These are phyloP conservation scores for Sistotremastrum niveocremeum DNA, from an alignment of 768 basidiomycete genomes.

Conservation along the genomic window DNA sequence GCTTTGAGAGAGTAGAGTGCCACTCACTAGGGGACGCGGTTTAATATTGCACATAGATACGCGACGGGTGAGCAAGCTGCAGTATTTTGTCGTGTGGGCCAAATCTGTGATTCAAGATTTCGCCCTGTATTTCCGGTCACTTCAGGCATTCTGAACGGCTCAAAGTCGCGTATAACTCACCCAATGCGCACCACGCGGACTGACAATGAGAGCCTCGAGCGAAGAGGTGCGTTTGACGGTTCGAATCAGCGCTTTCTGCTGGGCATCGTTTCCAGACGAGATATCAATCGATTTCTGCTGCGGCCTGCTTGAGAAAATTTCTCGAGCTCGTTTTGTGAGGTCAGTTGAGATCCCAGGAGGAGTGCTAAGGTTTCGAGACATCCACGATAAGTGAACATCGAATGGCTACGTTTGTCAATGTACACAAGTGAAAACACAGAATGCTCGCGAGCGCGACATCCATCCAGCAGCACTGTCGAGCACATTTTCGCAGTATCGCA, in stretches of 20 bases:
- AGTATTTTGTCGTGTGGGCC: slow-evolving; percentile 90
- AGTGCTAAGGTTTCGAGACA: too few relatives aligned
- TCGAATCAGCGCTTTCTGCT: slow-evolving; percentile 67
- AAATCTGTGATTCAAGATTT: slow-evolving; percentile 86
- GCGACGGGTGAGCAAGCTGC: slow-evolving; percentile 87
- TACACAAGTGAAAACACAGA: too few relatives aligned
- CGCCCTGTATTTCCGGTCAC: slow-evolving; percentile 33
- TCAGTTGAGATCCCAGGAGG: slow-evolving; percentile 7
- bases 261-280: slow-evolving; percentile 59
- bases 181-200: slow-evolving; percentile 73
- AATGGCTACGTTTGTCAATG: too few relatives aligned
- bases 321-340: slow-evolving; percentile 47
- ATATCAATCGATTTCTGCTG: slow-evolving; percentile 60
- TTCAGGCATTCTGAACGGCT: not conserved
- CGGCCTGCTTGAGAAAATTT: slow-evolving; percentile 25
- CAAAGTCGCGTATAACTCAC: slow-evolving; percentile 30
- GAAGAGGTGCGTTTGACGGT: slow-evolving; percentile 83
- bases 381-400: too few relatives aligned
- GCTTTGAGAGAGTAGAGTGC: slow-evolving; percentile 28
- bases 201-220: slow-evolving; percentile 88
- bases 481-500: too few relatives aligned
- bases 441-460: too few relatives aligned
- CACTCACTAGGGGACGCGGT: not conserved
- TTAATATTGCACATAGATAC: slow-evolving; percentile 59
- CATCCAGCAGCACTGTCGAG: too few relatives aligned